phyloP scores from a whole-genome alignment of 441 rosid species.

The Eruca vesicaria region DNA sequence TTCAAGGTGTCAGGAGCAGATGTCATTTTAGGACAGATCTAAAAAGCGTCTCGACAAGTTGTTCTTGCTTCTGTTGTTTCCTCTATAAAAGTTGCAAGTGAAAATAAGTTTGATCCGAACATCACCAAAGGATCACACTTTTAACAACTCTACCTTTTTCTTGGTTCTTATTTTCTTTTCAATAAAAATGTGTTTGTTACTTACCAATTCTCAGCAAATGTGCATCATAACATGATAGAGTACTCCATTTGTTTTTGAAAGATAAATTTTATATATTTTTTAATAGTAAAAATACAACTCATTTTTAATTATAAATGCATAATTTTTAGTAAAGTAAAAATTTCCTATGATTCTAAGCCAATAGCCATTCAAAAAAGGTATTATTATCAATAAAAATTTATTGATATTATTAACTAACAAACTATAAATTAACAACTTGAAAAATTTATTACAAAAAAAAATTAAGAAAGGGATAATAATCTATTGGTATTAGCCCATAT shows the following conservation, averaged over 20 bases:
- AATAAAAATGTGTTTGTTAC: background rate
- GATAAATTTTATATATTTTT: background rate
- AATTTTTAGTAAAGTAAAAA: background rate
- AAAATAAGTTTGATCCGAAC: constrained; percentile 36
- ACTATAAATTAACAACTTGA: background rate
- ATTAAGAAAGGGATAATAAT: background rate
- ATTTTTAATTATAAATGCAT: background rate
- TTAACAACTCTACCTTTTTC: background rate
- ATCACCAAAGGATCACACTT: constrained; percentile 14
- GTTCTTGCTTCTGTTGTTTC: background rate
- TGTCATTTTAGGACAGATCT: constrained; percentile 74
- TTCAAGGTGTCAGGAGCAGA: constrained; percentile 84
- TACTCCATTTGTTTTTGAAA: background rate
- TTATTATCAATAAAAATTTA: background rate
- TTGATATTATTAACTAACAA: background rate
- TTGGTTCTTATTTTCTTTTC: background rate
- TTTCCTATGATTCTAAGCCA: background rate
- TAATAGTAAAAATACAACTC: background rate
- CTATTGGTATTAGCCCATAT: background rate
- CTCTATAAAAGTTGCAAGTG: constrained; percentile 10
- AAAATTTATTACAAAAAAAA: background rate
- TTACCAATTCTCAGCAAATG: background rate
- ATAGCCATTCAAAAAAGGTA: background rate
- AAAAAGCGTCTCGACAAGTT: constrained; percentile 14
- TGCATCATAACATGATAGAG: background rate